A percentile compares a stretch with the other conserved stretches of the same genome.
Conservation (phyloP, 768 basidiomycete species). For the Boletus reticuloceps region DNA sequence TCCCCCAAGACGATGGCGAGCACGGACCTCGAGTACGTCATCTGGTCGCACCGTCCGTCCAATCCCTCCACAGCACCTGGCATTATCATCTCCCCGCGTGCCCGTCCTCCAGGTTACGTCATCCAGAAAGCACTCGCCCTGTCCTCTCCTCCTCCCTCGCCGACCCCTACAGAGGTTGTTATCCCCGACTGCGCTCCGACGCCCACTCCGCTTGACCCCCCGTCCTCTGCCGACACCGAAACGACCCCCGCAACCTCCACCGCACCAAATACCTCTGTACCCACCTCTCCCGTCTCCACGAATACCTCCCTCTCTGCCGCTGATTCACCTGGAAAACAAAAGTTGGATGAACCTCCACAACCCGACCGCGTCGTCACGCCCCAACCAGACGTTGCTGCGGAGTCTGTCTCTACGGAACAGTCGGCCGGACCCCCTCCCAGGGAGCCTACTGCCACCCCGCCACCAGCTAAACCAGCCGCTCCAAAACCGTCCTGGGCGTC, state of each 20-base stretch:
- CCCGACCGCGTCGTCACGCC: conserved; percentile 13
- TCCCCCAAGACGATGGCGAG: not conserved
- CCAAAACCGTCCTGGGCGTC: conserved; percentile 75
- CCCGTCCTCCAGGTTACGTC: conserved; percentile 60
- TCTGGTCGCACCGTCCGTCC: conserved; percentile 72
- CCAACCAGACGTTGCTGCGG: conserved; percentile 8
- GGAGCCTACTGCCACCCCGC: conserved; percentile 4
- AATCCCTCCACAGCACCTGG: conserved; percentile 64
- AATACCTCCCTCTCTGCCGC: conserved; percentile 54
- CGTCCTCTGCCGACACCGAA: conserved; percentile 49
- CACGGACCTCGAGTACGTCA: conserved; percentile 44
- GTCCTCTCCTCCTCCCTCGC: conserved; percentile 50
- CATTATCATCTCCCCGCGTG: conserved; percentile 66
- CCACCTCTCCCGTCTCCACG: conserved; percentile 57
- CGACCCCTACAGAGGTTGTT: conserved; percentile 19
- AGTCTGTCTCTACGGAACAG: conserved; percentile 1
- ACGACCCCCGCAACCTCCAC: conserved; percentile 50
- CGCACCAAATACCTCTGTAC: conserved; percentile 45
- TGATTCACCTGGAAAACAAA: conserved; percentile 19
- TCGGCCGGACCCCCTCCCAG: not conserved
- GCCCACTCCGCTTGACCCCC: conserved; percentile 27
- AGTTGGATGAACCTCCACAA: conserved; percentile 5
- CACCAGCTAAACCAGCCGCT: conserved; percentile 25
- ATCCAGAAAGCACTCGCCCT: conserved; percentile 53
- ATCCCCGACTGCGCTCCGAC: conserved; percentile 4